phyloP scores from a whole-genome alignment of 2,329 filamentous ascomycete genomes.

The Phialemoniopsis sp. region DNA sequence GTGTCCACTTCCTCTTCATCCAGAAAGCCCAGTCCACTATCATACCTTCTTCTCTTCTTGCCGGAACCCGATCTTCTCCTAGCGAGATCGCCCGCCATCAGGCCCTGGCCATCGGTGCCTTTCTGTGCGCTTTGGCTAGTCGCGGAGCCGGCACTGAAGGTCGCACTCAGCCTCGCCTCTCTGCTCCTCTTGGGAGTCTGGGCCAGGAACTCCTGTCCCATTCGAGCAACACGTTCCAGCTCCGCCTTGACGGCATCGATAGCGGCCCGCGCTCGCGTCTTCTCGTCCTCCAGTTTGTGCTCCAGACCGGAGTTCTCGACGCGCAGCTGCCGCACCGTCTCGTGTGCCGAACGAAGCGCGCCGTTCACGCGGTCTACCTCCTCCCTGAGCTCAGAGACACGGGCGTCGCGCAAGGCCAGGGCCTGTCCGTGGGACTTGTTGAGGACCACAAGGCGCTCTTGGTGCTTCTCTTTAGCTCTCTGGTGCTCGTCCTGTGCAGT shows the following conservation, averaged over 20 bases:
- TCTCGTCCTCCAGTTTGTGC: conserved; percentile 29
- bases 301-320: conserved; percentile 39
- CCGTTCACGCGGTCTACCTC: conserved; percentile 44
- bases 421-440: conserved; percentile 38
- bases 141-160: no score
- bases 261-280: conserved; percentile 32
- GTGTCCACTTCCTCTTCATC: conserved; percentile 46
- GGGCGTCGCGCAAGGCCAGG: conserved; percentile 46
- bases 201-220: conserved; percentile 39
- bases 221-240: conserved; percentile 40
- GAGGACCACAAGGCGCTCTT: conserved; percentile 19
- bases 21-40: conserved; percentile 51
- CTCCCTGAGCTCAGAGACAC: conserved; percentile 40
- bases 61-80: conserved; percentile 18
- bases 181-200: conserved; percentile 16
- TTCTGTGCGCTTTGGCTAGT: conserved; percentile 8
- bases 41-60: conserved; percentile 42
- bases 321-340: conserved; percentile 37
- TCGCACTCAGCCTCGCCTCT: conserved; percentile 2
- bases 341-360: conserved; percentile 41
- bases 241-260: conserved; percentile 48
- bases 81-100: conserved; percentile 16
- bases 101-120: no score
- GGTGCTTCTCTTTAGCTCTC: conserved; percentile 16
- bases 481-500: conserved; percentile 25